A percentile compares a stretch with the other conserved stretches of the same genome.
Evolutionary conservation across 2,329 filamentous ascomycete species (phyloP).

Genomic region (Graphilbum fragrans): DNA sequence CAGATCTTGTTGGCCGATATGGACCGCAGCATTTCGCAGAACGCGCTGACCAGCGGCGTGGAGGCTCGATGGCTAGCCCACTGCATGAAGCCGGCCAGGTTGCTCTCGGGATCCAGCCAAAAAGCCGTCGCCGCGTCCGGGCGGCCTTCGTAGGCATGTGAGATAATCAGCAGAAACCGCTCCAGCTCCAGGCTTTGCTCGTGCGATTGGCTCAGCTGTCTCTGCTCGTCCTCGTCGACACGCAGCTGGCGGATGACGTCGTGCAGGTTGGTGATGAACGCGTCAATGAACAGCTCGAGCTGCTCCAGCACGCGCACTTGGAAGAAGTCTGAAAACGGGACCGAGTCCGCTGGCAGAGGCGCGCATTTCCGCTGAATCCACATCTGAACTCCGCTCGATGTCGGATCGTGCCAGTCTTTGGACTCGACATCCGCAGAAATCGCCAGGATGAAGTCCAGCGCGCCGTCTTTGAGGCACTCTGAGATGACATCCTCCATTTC

Average conservation of each 20-base stretch:
- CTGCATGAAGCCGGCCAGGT: constrained; percentile 85
- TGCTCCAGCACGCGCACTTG: constrained; percentile 64
- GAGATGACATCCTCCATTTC: constrained; percentile 62
- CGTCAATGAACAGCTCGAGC: constrained; percentile 77
- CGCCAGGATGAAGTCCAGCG: constrained; percentile 82
- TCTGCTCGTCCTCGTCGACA: constrained; percentile 79
- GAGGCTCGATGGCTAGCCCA: constrained; percentile 95
- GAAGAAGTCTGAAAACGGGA: constrained; percentile 61
- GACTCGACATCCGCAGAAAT: constrained; percentile 71
- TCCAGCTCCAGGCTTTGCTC: constrained; percentile 68
- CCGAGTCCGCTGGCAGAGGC: constrained; percentile 52
- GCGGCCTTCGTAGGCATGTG: constrained; percentile 79
- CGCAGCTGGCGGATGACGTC: constrained; percentile 80
- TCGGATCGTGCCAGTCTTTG: constrained; percentile 78
- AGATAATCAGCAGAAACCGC: constrained; percentile 81
- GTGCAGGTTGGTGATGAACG: constrained; percentile 90
- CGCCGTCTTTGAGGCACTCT: constrained; percentile 72
- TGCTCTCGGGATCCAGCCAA: constrained; percentile 86
- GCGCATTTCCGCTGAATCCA: constrained; percentile 75
- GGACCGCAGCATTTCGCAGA: constrained; percentile 90
- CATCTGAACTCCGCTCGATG: constrained; percentile 67
- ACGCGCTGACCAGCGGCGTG: constrained; percentile 89
- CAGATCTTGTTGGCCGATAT: constrained; percentile 75
- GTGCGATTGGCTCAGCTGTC: constrained; percentile 52
- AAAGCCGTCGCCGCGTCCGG: constrained; percentile 78